phyloP scores from a whole-genome alignment of 1,284 basidiomycete species.

The Cystobasidium sp. region DNA sequence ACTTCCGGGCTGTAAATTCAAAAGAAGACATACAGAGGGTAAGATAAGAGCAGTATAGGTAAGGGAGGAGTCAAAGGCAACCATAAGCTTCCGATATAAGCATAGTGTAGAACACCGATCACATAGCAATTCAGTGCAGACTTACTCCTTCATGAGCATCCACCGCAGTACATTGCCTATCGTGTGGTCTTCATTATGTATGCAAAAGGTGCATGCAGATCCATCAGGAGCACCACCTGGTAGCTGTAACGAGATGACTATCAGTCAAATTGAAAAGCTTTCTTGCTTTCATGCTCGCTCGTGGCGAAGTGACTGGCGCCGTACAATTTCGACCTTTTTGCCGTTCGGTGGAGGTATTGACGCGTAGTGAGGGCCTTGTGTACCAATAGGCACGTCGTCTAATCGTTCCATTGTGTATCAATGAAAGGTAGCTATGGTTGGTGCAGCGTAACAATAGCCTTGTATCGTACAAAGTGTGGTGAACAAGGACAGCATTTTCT shows the following conservation, averaged over 20 bases:
- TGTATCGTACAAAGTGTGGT: not conserved
- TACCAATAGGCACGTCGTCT: constrained; percentile 33
- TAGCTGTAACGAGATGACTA: constrained; percentile 56
- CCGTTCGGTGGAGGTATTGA: constrained; percentile 27
- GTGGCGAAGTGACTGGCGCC: not conserved
- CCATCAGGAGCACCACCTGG: constrained; percentile 77
- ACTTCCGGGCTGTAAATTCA: constrained; percentile 79
- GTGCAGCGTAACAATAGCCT: not conserved
- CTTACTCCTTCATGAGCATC: constrained; percentile 99
- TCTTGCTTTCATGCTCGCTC: not conserved
- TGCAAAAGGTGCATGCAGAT: constrained; percentile 87
- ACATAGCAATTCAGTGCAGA: constrained; percentile 16
- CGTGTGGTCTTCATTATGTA: constrained; percentile 92
- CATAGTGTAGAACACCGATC: not conserved
- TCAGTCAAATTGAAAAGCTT: constrained; percentile 1
- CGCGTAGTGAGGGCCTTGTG: constrained; percentile 23
- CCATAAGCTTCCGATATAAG: not conserved
- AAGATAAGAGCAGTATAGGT: not conserved
- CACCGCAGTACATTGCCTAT: constrained; percentile 91
- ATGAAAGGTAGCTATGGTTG: not conserved
- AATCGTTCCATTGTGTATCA: constrained; percentile 30
- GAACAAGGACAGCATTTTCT: not conserved
- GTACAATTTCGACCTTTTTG: constrained; percentile 43
- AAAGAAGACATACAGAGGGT: not conserved
- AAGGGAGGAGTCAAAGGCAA: not conserved